These are phyloP conservation scores for Stropharia rugosoannulata DNA, from an alignment of 768 basidiomycete species.

Conservation along the genomic window DNA sequence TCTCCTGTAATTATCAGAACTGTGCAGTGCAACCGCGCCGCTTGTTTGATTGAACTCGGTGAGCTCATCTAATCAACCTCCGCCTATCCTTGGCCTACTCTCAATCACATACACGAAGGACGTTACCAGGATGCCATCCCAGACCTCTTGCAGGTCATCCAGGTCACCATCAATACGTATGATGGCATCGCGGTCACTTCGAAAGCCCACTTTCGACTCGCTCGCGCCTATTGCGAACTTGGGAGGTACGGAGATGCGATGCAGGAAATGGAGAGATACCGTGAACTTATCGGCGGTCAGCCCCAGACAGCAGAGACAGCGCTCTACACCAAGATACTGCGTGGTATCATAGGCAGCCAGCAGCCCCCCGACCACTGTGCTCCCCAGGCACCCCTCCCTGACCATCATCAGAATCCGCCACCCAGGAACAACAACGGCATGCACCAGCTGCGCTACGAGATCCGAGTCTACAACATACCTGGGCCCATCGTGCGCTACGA, in stretches of 20 bases:
- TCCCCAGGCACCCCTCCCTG: not conserved
- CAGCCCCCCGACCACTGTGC: not conserved
- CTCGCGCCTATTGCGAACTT: constrained; percentile 14
- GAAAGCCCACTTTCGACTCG: constrained; percentile 15
- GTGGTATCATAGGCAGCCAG: constrained; percentile 7
- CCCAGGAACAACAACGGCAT: not conserved
- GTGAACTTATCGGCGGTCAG: constrained; percentile 1
- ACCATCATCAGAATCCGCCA: not conserved
- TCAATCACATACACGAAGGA: not conserved
- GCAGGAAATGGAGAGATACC: constrained; percentile 11
- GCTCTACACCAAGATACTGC: constrained; percentile 8
- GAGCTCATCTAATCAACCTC: not conserved
- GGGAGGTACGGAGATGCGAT: constrained; percentile 12
- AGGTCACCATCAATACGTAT: not conserved
- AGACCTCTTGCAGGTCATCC: constrained; percentile 10
- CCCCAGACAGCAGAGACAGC: not conserved
- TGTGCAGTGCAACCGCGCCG: constrained; percentile 12
- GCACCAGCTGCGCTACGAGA: constrained; percentile 12
- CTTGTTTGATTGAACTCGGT: constrained; percentile 14
- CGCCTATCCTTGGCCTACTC: not conserved
- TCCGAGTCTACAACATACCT: constrained; percentile 1
- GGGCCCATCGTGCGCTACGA: constrained; percentile 8
- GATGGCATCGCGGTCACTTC: not conserved
- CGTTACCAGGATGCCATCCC: constrained; percentile 8
- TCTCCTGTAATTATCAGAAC: constrained; percentile 3